Evolutionary conservation across 2,329 filamentous ascomycete species (phyloP), one percentile per base, ranked within the genome.

Genomic region (Stemphylium lycopersici): DNA sequence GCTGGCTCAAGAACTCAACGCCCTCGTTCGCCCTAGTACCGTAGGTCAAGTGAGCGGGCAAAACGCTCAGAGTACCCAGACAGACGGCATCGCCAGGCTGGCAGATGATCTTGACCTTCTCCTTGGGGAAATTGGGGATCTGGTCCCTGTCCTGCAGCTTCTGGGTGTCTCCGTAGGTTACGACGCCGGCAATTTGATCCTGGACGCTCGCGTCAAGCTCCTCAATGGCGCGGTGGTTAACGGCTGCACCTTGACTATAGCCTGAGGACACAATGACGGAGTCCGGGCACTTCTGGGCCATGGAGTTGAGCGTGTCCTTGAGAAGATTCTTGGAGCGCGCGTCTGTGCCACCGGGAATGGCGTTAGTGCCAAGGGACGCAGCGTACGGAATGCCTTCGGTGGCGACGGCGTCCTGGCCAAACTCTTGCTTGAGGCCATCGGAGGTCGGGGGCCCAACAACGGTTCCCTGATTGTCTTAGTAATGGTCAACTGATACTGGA

Each of bases 1-100:
- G 58, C 56, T 62, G 43, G 5, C 62, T 60, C 52, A 73, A 56
- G 43, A 73, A 73, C 1, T 61, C 55, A 0, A 64, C 58, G 3
- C 71, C 71, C 39, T 73, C 69, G 38, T 62, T 44, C 8, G 69
- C 71, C 18, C 68, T 55, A 11, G 31, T 8, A 4, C 70, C 69
- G 48, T 73, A 73, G 5, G 68, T 70, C 52, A 73, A 55, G 52
- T 73, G 71, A 5, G 68, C 56, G 11, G 71, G 64, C 38, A 65
- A 36, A 12, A 75, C 63, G 0, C 56, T 71, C 18, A 77, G 63
- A 0, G 78, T 79, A 31, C 81, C 79, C 3, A 67, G 48, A 54
- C 83, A 85, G 5, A 85, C 82, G 8, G 78, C 70, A 58, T 85
- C 83, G 0, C 79, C 82, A 3, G 58, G 40, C 26, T 80, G 77